Conservation (phyloP, 139 green algal genomes). For the Tetradesmus lagerheimii region DNA sequence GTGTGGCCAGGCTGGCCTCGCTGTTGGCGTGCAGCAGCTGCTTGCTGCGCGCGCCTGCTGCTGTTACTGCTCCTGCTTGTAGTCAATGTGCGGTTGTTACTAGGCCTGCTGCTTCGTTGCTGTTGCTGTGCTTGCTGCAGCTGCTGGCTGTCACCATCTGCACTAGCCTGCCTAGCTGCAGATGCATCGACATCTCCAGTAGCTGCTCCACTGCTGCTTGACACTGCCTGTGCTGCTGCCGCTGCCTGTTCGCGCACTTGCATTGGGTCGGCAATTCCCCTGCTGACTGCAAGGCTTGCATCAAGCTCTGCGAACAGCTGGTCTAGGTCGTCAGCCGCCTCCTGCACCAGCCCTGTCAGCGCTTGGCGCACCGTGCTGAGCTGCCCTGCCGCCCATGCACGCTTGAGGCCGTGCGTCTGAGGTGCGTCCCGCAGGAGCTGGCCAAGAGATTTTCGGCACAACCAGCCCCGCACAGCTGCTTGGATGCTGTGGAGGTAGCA, state of each 20-base stretch:
- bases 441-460: conserved; percentile 50
- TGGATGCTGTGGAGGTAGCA: conserved; percentile 60
- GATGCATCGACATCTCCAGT: background rate
- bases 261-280: background rate
- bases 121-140: background rate
- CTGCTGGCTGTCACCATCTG: background rate
- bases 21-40: background rate
- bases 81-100: background rate
- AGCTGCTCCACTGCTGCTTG: background rate
- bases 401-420: conserved; percentile 52
- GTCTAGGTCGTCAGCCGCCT: conserved; percentile 70
- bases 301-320: conserved; percentile 76
- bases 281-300: conserved; percentile 50
- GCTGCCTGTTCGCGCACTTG: background rate
- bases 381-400: conserved; percentile 66
- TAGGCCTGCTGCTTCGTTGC: background rate
- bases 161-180: background rate
- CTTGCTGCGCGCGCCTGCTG: background rate
- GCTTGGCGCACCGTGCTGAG: conserved; percentile 51
- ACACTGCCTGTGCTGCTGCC: background rate
- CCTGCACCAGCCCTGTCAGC: conserved; percentile 54
- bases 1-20: background rate
- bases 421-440: conserved; percentile 53
- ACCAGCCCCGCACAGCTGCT: conserved; percentile 59
- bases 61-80: background rate